Evolutionary conservation across 495 filamentous ascomycete species (phyloP).

Genomic region (Stereocaulon alpinum): DNA sequence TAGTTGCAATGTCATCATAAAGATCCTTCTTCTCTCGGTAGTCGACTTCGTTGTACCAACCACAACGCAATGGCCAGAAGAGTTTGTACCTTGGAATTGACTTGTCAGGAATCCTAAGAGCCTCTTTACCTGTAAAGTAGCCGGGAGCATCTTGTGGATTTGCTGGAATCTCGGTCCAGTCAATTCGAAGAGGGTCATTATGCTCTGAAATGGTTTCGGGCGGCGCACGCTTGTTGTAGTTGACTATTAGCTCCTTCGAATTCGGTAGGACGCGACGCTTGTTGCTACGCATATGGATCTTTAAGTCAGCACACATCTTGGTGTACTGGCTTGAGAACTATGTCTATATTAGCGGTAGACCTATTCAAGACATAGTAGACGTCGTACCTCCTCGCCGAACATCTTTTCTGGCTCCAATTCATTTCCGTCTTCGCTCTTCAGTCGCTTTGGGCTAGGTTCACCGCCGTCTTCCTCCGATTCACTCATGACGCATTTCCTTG

Average conservation of each 20-base stretch:
- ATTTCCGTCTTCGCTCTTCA: slow-evolving; percentile 57
- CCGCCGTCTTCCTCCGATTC: slow-evolving; percentile 70
- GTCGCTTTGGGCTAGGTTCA: slow-evolving; percentile 79
- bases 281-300: slow-evolving; percentile 79
- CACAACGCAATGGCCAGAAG: slow-evolving; percentile 81
- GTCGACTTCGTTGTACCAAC: slow-evolving; percentile 82
- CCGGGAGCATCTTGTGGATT: slow-evolving; percentile 50
- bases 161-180: slow-evolving; percentile 79
- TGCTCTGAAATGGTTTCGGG: slow-evolving; percentile 84
- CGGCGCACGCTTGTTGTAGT: slow-evolving; percentile 73
- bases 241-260: slow-evolving; percentile 86
- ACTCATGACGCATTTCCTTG: slow-evolving; percentile 57
- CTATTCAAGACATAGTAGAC: not conserved
- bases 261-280: slow-evolving; percentile 90
- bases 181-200: slow-evolving; percentile 83
- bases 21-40: slow-evolving; percentile 67
- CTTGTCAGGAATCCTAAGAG: slow-evolving; percentile 74
- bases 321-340: slow-evolving; percentile 67
- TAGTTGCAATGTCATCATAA: slow-evolving; percentile 72
- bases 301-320: slow-evolving; percentile 75
- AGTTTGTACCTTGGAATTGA: slow-evolving; percentile 86
- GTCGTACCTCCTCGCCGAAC: slow-evolving; percentile 74
- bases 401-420: slow-evolving; percentile 57
- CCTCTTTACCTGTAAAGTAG: slow-evolving; percentile 70
- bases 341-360: slow-evolving; percentile 17